Base-by-base conservation (phyloP, 768 basidiomycete species). In the Tremella fuciformis region DNA sequence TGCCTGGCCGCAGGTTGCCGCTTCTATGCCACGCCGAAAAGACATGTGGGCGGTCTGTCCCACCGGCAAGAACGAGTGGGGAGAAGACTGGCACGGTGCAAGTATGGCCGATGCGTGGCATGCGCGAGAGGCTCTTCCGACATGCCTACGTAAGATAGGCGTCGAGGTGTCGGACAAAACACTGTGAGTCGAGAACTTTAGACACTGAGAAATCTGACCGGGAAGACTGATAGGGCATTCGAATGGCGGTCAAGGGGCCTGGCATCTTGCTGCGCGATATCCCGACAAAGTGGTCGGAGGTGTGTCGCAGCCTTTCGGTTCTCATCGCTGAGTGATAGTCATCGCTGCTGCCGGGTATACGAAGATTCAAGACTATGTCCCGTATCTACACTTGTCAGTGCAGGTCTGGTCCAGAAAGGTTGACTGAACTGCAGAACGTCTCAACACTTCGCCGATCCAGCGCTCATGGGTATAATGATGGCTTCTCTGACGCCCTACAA, bases 31-130 rank as follows among this genome's bases (percentile, higher is more conserved):
- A 1, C 79, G 80, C 6, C 84, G 85, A 56, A 66, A 78, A 22
- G 77, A 78, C 7, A 85, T 83, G 55, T 96, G 92, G 92, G 78
- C 87, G 9, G 78, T 93, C 18, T 77, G 87, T n/a, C 88, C 91
- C 0, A 82, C 84, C n/a, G 91, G 92, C 0, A 80, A 86, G 52
- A 91, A 88, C 1, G 82, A 86, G 24, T 94, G 91, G 91, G 91
- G 91, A 0, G 80, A 92, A 44, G 92, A 96, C 74, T 94, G 91
- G 91, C 92, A 90, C 67, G 92, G 91, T 0, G 85, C 86, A 3
- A 90, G 88, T 67, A 80, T 86, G 11, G 72, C 76, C 13, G 89
- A 92, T 68, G 86, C 83, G 0, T 88, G 87, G 83, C 74, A 71
- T 13, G 78, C 84, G 1, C 77, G 90, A 6, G 81, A 82, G 24